Evolutionary conservation across 495 filamentous ascomycete genomes (phyloP).

Genomic region (Aspergillus diversus): DNA sequence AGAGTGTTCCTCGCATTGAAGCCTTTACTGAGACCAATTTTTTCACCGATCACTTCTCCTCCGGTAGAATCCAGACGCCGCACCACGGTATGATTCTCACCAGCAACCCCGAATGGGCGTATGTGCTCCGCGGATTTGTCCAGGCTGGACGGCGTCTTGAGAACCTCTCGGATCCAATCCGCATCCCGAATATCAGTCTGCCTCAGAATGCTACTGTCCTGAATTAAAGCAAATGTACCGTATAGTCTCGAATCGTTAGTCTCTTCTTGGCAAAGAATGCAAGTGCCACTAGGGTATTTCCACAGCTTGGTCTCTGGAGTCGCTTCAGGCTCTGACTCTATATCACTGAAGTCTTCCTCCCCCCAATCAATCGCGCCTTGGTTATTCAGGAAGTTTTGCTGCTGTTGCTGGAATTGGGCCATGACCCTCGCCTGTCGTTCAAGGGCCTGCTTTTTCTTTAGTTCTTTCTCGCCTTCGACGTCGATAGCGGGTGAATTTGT

Average conservation of each 20-base stretch:
- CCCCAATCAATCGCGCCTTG: conserved; percentile 87
- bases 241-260: conserved; percentile 87
- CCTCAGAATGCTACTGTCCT: conserved; percentile 83
- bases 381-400: conserved; percentile 87
- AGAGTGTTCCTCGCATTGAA: conserved; percentile 70
- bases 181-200: conserved; percentile 80
- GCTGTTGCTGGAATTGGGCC: conserved; percentile 96
- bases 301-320: conserved; percentile 71
- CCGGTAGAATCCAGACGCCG: conserved; percentile 74
- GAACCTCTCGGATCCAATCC: conserved; percentile 83
- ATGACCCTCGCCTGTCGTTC: conserved; percentile 91
- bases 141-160: conserved; percentile 74
- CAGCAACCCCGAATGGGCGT: conserved; percentile 86
- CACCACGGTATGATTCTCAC: conserved; percentile 79
- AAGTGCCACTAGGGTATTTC: conserved; percentile 94
- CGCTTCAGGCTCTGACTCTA: conserved; percentile 59
- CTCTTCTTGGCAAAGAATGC: conserved; percentile 95
- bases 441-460: conserved; percentile 85
- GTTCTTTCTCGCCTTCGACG: conserved; percentile 71
- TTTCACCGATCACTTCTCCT: conserved; percentile 68
- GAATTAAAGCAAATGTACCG: conserved; percentile 88
- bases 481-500: conserved; percentile 62
- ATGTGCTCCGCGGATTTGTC: conserved; percentile 81
- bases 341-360: conserved; percentile 71
- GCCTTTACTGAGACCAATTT: conserved; percentile 84